A percentile compares a stretch with the other conserved stretches of the same genome.
These are phyloP conservation scores for Claviceps arundinis DNA, from an alignment of 2,329 filamentous ascomycete species.

Conservation along the genomic window DNA sequence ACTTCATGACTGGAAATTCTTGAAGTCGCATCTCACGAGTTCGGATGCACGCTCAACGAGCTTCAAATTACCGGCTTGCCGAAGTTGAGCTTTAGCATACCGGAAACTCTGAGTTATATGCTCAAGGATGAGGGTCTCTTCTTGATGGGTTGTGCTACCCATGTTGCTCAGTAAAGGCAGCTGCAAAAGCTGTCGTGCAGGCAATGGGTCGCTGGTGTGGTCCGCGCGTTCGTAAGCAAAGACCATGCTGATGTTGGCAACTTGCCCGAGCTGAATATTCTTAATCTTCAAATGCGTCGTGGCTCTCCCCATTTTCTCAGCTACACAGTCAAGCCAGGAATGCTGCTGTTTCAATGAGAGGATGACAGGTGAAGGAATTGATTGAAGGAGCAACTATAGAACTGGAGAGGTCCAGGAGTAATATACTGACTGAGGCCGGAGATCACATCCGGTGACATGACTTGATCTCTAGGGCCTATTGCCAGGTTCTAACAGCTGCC, in stretches of 20 bases:
- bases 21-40: constrained; percentile 38
- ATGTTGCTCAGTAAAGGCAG: constrained; percentile 25
- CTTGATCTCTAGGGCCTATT: no score
- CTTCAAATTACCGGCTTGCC: constrained; percentile 39
- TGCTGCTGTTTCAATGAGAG: no score
- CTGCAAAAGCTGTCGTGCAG: constrained; percentile 27
- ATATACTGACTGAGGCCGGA: no score
- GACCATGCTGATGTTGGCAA: constrained; percentile 11
- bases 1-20: constrained; percentile 30
- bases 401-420: no score
- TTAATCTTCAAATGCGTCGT: constrained; percentile 5
- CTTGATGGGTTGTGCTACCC: constrained; percentile 31
- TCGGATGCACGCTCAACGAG: constrained; percentile 39
- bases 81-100: constrained; percentile 32
- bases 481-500: no score
- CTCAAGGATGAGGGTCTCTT: constrained; percentile 40
- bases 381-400: no score
- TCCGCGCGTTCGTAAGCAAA: constrained; percentile 28
- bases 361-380: no score
- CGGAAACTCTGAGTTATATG: constrained; percentile 35
- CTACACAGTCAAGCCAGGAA: constrained; percentile 16
- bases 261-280: no score
- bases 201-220: constrained; percentile 28
- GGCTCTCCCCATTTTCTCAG: constrained; percentile 9
- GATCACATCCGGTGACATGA: no score